Conservation (phyloP, 192 early-diverging fungal genomes). For the Anaeromyces robustus region DNA sequence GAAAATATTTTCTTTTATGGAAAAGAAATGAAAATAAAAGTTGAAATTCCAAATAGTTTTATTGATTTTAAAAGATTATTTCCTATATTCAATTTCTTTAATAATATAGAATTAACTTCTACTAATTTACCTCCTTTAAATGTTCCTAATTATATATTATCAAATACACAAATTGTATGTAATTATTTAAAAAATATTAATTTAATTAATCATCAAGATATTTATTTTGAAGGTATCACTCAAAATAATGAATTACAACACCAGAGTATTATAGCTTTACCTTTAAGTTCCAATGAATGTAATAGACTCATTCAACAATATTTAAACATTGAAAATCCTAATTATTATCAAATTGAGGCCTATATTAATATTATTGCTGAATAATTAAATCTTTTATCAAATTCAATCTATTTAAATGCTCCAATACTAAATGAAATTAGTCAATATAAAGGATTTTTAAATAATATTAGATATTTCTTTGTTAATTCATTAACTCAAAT, state of each 20-base stretch:
- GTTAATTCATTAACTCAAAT: neutral
- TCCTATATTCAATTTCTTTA: neutral
- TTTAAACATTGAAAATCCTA: neutral
- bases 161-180: neutral
- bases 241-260: neutral
- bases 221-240: neutral
- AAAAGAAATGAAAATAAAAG: neutral
- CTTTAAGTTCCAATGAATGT: neutral
- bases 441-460: neutral
- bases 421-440: neutral
- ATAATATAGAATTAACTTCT: neutral
- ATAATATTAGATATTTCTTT: neutral
- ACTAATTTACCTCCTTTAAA: neutral
- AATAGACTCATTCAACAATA: neutral
- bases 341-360: neutral
- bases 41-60: neutral
- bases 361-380: neutral
- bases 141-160: neutral
- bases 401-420: neutral
- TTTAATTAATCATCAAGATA: neutral
- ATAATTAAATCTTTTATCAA: neutral
- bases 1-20: neutral
- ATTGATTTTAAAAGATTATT: neutral
- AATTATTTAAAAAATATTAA: neutral
- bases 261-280: neutral